These are phyloP conservation scores for Eimeria tenella DNA, from an alignment of 169 alveolate species.

Conservation along the genomic window DNA sequence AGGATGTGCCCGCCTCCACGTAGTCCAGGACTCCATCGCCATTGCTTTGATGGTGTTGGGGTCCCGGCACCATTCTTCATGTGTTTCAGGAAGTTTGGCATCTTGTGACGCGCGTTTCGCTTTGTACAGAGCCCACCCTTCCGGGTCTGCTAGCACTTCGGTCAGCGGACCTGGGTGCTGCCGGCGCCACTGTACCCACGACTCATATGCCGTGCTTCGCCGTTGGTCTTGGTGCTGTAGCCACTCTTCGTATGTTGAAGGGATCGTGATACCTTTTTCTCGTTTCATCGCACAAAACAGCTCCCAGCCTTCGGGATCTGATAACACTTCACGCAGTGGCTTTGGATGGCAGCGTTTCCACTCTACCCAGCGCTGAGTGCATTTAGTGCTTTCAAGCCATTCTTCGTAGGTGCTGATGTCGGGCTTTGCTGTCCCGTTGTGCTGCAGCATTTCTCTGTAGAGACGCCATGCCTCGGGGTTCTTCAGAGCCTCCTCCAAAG, in stretches of 20 bases:
- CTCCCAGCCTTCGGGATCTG: slow-evolving; percentile 76
- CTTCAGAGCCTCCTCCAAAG: slow-evolving; percentile 76
- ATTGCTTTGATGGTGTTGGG: slow-evolving; percentile 63
- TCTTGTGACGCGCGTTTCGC: slow-evolving; percentile 58
- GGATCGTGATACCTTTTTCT: slow-evolving; percentile 70
- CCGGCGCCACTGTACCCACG: slow-evolving; percentile 76
- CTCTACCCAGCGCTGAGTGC: slow-evolving; percentile 70
- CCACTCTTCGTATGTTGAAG: slow-evolving; percentile 73
- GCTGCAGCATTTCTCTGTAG: slow-evolving; percentile 70
- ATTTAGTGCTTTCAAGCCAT: slow-evolving; percentile 62
- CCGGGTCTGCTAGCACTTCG: slow-evolving; percentile 77
- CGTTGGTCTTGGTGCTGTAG: slow-evolving; percentile 71
- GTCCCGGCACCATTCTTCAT: slow-evolving; percentile 76
- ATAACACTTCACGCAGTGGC: slow-evolving; percentile 67
- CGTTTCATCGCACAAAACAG: slow-evolving; percentile 72
- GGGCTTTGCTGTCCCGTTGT: slow-evolving; percentile 40
- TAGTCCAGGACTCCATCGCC: slow-evolving; percentile 78
- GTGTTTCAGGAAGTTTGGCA: slow-evolving; percentile 60
- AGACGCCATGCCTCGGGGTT: slow-evolving; percentile 69
- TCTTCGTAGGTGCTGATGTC: slow-evolving; percentile 38
- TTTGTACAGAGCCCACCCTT: slow-evolving; percentile 76
- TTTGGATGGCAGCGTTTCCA: slow-evolving; percentile 67
- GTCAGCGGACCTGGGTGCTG: slow-evolving; percentile 70
- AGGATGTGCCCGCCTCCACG: slow-evolving; percentile 68
- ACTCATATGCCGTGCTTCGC: slow-evolving; percentile 13